A percentile compares a stretch with the other conserved stretches of the same genome.
These are phyloP conservation scores for Fusarium phyllophilum DNA, from an alignment of 2,329 filamentous ascomycete species.

Conservation along the genomic window DNA sequence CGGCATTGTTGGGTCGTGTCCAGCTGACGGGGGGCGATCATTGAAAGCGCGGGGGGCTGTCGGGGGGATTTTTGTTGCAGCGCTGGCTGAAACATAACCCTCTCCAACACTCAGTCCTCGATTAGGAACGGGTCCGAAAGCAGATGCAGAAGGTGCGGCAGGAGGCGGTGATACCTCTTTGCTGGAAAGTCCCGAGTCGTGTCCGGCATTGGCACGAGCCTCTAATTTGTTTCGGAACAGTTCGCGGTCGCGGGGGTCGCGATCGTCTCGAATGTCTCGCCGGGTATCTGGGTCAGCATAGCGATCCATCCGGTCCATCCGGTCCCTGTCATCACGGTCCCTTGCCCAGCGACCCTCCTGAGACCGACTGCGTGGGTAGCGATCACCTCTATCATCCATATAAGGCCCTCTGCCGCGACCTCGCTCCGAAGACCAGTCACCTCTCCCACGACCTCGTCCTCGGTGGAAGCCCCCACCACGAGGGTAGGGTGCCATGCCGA, in stretches of 20 bases:
- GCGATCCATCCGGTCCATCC: conserved; percentile 55
- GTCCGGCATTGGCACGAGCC: conserved; percentile 56
- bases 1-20: conserved; percentile 49
- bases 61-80: conserved; percentile 61
- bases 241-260: conserved; percentile 59
- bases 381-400: conserved; percentile 67
- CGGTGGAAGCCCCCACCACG: conserved; percentile 66
- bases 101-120: conserved; percentile 52
- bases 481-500: conserved; percentile 61
- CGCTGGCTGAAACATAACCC: conserved; percentile 43
- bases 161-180: conserved; percentile 68
- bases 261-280: conserved; percentile 59
- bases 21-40: conserved; percentile 60
- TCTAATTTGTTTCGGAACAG: conserved; percentile 62
- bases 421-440: conserved; percentile 55
- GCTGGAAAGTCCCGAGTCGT: conserved; percentile 58
- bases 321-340: conserved; percentile 66
- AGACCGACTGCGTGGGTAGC: conserved; percentile 73
- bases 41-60: conserved; percentile 63
- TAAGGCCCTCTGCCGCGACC: conserved; percentile 68
- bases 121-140: conserved; percentile 66
- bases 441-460: conserved; percentile 62
- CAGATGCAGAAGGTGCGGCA: conserved; percentile 66
- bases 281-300: conserved; percentile 53
- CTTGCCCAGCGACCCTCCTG: conserved; percentile 70